phyloP scores from a whole-genome alignment of 2,329 filamentous ascomycete species.

The Colletotrichum liriopes region DNA sequence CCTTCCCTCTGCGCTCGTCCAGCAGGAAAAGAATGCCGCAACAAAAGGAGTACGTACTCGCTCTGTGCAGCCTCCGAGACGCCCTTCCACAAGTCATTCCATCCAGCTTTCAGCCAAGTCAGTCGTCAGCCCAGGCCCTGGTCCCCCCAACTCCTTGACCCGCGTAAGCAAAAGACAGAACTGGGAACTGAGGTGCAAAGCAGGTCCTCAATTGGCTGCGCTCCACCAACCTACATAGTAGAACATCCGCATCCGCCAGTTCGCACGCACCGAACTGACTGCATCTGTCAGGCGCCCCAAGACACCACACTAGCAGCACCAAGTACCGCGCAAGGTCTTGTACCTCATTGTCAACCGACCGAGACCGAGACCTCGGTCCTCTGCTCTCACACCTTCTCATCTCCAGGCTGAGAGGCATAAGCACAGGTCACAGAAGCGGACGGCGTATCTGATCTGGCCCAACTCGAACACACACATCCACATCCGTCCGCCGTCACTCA shows the following conservation, averaged over 20 bases:
- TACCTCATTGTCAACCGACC: not conserved
- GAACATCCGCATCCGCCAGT: not conserved
- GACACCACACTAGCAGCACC: constrained; percentile 1
- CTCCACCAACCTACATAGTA: not conserved
- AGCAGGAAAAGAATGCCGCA: not conserved
- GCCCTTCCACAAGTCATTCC: not conserved
- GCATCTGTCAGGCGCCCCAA: constrained; percentile 4
- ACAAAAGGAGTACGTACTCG: not conserved
- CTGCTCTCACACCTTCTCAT: not conserved
- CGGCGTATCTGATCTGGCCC: constrained; percentile 32
- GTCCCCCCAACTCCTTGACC: too few species aligned
- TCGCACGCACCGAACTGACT: not conserved
- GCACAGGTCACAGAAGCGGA: constrained; percentile 29
- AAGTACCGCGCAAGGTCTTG: not conserved
- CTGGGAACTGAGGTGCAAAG: not conserved
- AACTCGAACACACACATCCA: constrained; percentile 29
- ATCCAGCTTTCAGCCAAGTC: constrained; percentile 1
- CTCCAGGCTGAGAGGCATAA: constrained; percentile 1
- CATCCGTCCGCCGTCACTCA: constrained; percentile 14
- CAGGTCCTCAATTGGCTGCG: not conserved
- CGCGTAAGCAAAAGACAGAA: not conserved
- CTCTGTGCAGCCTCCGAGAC: not conserved
- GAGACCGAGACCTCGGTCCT: not conserved
- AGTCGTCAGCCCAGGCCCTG: not conserved
- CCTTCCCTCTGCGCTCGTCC: not conserved